These are phyloP conservation scores for Dactylellina parvicollis DNA, from an alignment of 2,329 filamentous ascomycete species.

Conservation along the genomic window DNA sequence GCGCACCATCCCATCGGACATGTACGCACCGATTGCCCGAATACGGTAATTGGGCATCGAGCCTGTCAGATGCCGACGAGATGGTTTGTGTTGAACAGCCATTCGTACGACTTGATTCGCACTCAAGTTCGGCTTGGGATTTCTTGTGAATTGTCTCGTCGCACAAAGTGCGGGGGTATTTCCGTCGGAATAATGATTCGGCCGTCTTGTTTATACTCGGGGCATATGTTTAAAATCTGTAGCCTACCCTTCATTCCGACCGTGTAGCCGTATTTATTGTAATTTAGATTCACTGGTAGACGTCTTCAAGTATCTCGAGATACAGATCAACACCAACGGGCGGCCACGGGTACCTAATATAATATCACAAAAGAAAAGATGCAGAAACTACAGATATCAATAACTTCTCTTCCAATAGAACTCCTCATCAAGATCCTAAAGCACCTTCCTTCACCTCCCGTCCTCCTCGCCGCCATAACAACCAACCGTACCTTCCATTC, in stretches of 20 bases:
- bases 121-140: too few relatives aligned
- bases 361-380: not conserved
- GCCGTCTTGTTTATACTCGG: too few relatives aligned
- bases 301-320: too few relatives aligned
- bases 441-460: constrained; percentile 15
- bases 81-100: not conserved
- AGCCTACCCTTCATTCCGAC: too few relatives aligned
- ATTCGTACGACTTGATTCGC: too few relatives aligned
- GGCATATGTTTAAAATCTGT: too few relatives aligned
- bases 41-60: not conserved
- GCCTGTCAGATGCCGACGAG: not conserved
- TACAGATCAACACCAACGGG: too few relatives aligned
- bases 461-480: constrained; percentile 22
- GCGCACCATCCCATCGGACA: too few relatives aligned
- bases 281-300: too few relatives aligned
- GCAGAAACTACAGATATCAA: not conserved
- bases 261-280: too few relatives aligned
- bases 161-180: constrained; percentile 17
- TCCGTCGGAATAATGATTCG: constrained; percentile 19
- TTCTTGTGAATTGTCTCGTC: too few relatives aligned
- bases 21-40: too few relatives aligned
- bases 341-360: not conserved
- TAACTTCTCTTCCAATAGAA: constrained; percentile 42
- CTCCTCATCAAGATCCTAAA: constrained; percentile 38
- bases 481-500: constrained; percentile 11